A percentile compares a stretch with the other conserved stretches of the same genome.
These are phyloP conservation scores for Lipomyces yarrowii DNA, from an alignment of 1,139 yeast genomes.

Conservation along the genomic window DNA sequence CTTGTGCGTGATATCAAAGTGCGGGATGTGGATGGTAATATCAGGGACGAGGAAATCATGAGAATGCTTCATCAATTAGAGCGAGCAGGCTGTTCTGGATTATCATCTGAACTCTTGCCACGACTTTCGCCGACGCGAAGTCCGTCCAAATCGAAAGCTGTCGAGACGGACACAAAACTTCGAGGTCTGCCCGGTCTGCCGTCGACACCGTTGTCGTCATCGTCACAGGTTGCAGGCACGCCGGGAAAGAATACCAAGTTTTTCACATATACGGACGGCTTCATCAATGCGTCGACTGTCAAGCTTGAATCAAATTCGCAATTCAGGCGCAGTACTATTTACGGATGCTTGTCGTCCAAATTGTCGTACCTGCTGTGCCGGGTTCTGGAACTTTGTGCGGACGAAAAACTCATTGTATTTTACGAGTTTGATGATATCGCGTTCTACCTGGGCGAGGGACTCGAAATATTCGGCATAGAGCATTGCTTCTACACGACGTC, in stretches of 20 bases:
- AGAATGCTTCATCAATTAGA: background rate
- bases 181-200: constrained; percentile 18
- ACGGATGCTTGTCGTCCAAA: constrained; percentile 44
- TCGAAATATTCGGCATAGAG: constrained; percentile 62
- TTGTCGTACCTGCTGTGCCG: constrained; percentile 60
- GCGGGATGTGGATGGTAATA: constrained; percentile 18
- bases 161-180: background rate
- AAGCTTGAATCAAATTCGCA: constrained; percentile 33
- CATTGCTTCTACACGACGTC: constrained; percentile 67
- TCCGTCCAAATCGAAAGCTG: background rate
- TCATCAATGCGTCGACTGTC: constrained; percentile 55
- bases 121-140: background rate
- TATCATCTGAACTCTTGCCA: background rate
- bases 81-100: background rate
- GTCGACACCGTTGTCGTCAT: constrained; percentile 3
- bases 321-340: constrained; percentile 8
- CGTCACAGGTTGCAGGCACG: background rate
- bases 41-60: constrained; percentile 11
- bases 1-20: constrained; percentile 11
- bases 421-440: constrained; percentile 75
- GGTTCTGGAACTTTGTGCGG: constrained; percentile 51
- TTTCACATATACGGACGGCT: constrained; percentile 44
- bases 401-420: constrained; percentile 61
- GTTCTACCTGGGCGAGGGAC: constrained; percentile 62
- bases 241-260: constrained; percentile 1